These are phyloP conservation scores for Kodamaea restingae DNA, from an alignment of 805 yeast species.

Conservation along the genomic window DNA sequence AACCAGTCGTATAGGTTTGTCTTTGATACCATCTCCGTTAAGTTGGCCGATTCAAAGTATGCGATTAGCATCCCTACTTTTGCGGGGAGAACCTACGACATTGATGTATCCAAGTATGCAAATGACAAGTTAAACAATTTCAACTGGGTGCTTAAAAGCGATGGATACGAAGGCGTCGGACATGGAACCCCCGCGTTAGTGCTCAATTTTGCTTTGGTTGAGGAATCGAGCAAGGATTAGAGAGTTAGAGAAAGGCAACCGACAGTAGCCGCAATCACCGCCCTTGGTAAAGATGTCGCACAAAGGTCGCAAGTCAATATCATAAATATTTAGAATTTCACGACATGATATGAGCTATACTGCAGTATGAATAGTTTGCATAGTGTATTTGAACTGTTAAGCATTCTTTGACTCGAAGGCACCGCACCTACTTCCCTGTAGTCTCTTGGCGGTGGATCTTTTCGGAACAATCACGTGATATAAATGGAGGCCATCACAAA, in stretches of 20 bases:
- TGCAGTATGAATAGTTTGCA: too few species aligned
- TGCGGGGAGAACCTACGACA: slow-evolving; percentile 41
- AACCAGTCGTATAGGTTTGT: slow-evolving; percentile 42
- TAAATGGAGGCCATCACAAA: slow-evolving; percentile 2
- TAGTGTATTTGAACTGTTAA: too few species aligned
- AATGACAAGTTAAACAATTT: slow-evolving; percentile 43
- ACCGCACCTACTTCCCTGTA: too few species aligned
- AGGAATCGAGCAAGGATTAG: slow-evolving; percentile 20
- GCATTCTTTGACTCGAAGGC: too few species aligned
- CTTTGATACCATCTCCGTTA: slow-evolving; percentile 53
- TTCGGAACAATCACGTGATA: too few species aligned
- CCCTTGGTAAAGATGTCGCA: too few species aligned
- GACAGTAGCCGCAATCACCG: too few species aligned
- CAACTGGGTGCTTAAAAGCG: slow-evolving; percentile 42
- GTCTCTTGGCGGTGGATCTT: too few species aligned
- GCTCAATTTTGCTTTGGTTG: slow-evolving; percentile 34
- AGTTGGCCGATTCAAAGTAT: slow-evolving; percentile 47
- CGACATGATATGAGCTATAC: too few species aligned
- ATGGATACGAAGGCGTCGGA: slow-evolving; percentile 31
- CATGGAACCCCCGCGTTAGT: slow-evolving; percentile 32
- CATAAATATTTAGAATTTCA: too few species aligned
- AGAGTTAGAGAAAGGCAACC: not conserved
- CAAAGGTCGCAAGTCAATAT: too few species aligned
- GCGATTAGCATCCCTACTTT: slow-evolving; percentile 49
- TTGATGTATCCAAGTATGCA: slow-evolving; percentile 40